Evolutionary conservation across 805 yeast species (phyloP).

Genomic region (Nakazawaea sp.): DNA sequence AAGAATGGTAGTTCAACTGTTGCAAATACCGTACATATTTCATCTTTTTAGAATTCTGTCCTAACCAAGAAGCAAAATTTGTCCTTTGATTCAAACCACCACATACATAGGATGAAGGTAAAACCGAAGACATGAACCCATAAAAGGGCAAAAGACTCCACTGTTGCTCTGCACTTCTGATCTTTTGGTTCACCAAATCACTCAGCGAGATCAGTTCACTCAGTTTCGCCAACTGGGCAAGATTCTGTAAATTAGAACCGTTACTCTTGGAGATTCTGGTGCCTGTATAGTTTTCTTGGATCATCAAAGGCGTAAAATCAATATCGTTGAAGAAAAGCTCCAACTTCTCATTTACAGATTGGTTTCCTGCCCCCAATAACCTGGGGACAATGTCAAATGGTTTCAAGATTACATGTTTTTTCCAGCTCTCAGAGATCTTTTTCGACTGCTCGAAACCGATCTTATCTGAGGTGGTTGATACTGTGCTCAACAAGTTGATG

Average conservation of each 20-base stretch:
- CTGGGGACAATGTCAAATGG: slow-evolving; percentile 85
- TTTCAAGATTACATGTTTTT: slow-evolving; percentile 82
- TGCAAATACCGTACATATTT: slow-evolving; percentile 76
- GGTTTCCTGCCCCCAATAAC: slow-evolving; percentile 54
- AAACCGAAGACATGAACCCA: slow-evolving; percentile 77
- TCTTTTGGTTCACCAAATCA: slow-evolving; percentile 73
- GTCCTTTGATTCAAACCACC: slow-evolving; percentile 67
- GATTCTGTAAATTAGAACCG: slow-evolving; percentile 39
- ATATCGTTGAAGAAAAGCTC: slow-evolving; percentile 90
- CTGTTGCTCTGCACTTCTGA: slow-evolving; percentile 87
- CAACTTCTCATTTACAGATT: slow-evolving; percentile 72
- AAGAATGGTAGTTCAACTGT: slow-evolving; percentile 82
- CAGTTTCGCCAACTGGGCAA: slow-evolving; percentile 65
- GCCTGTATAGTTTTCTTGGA: slow-evolving; percentile 83
- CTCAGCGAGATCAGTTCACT: slow-evolving; percentile 83
- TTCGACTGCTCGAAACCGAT: slow-evolving; percentile 61
- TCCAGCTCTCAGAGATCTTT: slow-evolving; percentile 65
- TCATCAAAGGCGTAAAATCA: slow-evolving; percentile 91
- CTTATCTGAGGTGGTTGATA: slow-evolving; percentile 60
- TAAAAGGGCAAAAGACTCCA: slow-evolving; percentile 93
- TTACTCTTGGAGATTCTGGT: slow-evolving; percentile 46
- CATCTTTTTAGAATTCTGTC: slow-evolving; percentile 79
- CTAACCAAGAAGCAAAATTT: slow-evolving; percentile 81
- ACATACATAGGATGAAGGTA: slow-evolving; percentile 68
- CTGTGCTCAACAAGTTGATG: slow-evolving; percentile 81